Conservation (phyloP, 768 basidiomycete species). For the Megacollybia marginata region DNA sequence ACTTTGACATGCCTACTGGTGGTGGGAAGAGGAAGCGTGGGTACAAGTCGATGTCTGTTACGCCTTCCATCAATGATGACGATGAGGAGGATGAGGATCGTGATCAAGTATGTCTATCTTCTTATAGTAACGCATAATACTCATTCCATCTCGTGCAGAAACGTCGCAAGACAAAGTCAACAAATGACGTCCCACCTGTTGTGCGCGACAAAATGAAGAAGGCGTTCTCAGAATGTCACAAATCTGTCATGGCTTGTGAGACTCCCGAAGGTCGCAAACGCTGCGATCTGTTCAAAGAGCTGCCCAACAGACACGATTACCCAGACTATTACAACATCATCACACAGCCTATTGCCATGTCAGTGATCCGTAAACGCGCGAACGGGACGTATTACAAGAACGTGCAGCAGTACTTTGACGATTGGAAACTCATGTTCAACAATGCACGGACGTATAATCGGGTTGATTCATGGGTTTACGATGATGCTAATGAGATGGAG, state of each 20-base stretch:
- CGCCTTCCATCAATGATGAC: constrained; percentile 69
- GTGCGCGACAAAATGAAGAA: constrained; percentile 78
- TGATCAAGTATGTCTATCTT: constrained; percentile 6
- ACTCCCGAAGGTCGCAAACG: constrained; percentile 71
- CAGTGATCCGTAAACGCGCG: constrained; percentile 74
- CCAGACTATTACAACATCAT: constrained; percentile 93
- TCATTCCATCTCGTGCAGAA: constrained; percentile 53
- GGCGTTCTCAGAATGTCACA: constrained; percentile 68
- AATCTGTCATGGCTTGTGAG: constrained; percentile 65
- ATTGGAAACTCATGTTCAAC: constrained; percentile 88
- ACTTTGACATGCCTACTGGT: constrained; percentile 42
- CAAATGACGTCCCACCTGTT: constrained; percentile 46
- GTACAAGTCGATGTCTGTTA: constrained; percentile 67
- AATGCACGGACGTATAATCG: constrained; percentile 93
- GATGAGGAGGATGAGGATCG: constrained; percentile 72
- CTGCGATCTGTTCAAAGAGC: constrained; percentile 81
- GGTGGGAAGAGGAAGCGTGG: constrained; percentile 76
- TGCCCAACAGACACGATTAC: constrained; percentile 63
- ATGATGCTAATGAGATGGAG: constrained; percentile 93
- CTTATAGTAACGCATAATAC: constrained; percentile 4
- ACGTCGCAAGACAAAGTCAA: constrained; percentile 70
- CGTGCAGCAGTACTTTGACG: constrained; percentile 62
- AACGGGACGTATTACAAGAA: constrained; percentile 64
- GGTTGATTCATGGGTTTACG: constrained; percentile 92
- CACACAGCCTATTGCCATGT: constrained; percentile 78